phyloP scores from a whole-genome alignment of 441 rosid species.

The Manihot esculenta region DNA sequence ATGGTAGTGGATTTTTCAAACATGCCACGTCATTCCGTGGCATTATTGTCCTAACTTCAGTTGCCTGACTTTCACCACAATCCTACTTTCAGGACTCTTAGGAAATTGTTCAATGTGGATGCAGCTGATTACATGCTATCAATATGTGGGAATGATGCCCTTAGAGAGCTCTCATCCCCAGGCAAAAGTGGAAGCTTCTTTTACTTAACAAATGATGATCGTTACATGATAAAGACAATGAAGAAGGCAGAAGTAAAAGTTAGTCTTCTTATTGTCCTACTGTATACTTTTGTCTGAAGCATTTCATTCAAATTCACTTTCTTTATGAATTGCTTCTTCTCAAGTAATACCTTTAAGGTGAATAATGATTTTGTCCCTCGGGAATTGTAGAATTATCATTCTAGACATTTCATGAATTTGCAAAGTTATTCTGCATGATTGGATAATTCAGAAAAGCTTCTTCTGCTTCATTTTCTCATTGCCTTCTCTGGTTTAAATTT shows the following conservation, averaged over 20 bases:
- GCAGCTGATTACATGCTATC: constrained; percentile 97
- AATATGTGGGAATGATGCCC: constrained; percentile 93
- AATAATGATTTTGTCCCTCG: not conserved
- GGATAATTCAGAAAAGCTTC: not conserved
- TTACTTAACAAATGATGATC: constrained; percentile 86
- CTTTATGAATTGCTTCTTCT: not conserved
- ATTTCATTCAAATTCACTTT: not conserved
- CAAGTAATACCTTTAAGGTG: not conserved
- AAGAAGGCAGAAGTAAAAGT: constrained; percentile 99
- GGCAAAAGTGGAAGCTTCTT: constrained; percentile 99
- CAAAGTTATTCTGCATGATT: not conserved
- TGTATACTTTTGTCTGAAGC: not conserved
- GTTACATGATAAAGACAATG: constrained; percentile 97
- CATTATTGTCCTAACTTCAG: not conserved
- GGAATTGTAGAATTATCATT: not conserved
- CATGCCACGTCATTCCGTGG: not conserved
- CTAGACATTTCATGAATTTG: not conserved
- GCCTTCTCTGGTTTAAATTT: not conserved
- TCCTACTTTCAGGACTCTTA: constrained; percentile 67
- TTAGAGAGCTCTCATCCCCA: constrained; percentile 95
- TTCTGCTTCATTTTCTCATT: not conserved
- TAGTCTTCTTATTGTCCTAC: constrained; percentile 13
- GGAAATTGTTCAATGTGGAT: constrained; percentile 88
- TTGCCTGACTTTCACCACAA: constrained; percentile 15
- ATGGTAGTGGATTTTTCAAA: not conserved